Evolutionary conservation across 1,284 basidiomycete genomes (phyloP), one percentile per base, ranked within the genome.

Genomic region (Apiotrichum brassicae): DNA sequence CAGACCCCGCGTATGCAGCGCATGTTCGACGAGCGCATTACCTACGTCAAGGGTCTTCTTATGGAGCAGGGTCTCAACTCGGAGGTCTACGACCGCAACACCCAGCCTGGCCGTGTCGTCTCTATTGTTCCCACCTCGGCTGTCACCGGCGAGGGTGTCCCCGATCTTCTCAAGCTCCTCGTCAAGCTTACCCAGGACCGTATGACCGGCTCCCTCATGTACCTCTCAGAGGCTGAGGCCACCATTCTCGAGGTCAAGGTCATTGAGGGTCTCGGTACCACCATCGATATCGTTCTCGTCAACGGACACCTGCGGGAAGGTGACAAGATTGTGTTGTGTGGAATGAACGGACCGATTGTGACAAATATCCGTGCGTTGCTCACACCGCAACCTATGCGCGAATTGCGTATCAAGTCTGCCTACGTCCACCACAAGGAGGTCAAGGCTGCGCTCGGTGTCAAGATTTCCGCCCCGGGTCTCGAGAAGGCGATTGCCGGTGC

Each of bases 231-330:
- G 73, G 79, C 98, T 48, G 93, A 97, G 76, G 97, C 93, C 73
- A 99, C 95, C n/a, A 92, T 99, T 20, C 81, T 99, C 49, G 95
- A 98, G 74, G 95, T 98, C 72, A 99, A 99, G 80, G 89, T 97
- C 57, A 85, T 98, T 63, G 95, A 99, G 75, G 95, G 95, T 70
- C 78, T 98, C 45, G 95, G 95, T 41, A 98, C 94, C 34, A 98
- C 95, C 2, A 93, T 98, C 64, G 95, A 98, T 76, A 92, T 98
- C 28, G 85, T 98, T 16, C 78, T 98, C 49, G 93, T 90, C 30
- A 99, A 99, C 71, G 95, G 95, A 72, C 84, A 92, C 57, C 76
- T 98, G 65, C 81, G 76, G 52, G 95, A 98, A 72, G 86, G 94
- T 20, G 95, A 98, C 74, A 86, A 79, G 73, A 95, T 99, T 57